Evolutionary conservation across 2,329 filamentous ascomycete genomes (phyloP).

Genomic region (Fusarium praegraminearum): DNA sequence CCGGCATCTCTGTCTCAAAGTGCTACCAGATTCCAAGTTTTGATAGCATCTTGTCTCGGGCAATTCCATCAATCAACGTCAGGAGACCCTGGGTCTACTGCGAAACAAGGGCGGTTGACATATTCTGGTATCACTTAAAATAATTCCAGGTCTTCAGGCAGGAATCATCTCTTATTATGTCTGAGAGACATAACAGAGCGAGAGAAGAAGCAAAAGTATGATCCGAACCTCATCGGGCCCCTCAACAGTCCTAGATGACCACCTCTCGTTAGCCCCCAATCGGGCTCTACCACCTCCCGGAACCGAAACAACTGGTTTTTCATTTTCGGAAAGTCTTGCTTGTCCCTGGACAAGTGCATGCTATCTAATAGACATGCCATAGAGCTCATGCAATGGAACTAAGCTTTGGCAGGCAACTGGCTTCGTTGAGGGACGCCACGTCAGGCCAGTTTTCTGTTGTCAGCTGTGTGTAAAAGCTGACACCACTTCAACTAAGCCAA

Average conservation of each 20-base stretch:
- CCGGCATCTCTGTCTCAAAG: slow-evolving; percentile 14
- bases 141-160: slow-evolving; percentile 25
- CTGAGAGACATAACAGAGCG: not conserved
- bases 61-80: slow-evolving; percentile 21
- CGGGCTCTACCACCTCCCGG: slow-evolving; percentile 23
- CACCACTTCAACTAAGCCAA: not conserved
- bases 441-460: slow-evolving; percentile 25
- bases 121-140: slow-evolving; percentile 5
- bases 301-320: slow-evolving; percentile 19
- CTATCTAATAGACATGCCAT: slow-evolving; percentile 14
- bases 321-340: slow-evolving; percentile 18
- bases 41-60: slow-evolving; percentile 27
- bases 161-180: not conserved
- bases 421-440: slow-evolving; percentile 12
- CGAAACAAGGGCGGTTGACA: slow-evolving; percentile 8
- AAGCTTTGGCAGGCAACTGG: slow-evolving; percentile 2
- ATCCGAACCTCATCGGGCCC: slow-evolving; percentile 38
- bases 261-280: slow-evolving; percentile 1
- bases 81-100: slow-evolving; percentile 1
- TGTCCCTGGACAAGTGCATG: slow-evolving; percentile 29
- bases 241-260: slow-evolving; percentile 4
- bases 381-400: slow-evolving; percentile 23
- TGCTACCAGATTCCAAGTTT: slow-evolving; percentile 1
- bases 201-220: no score
- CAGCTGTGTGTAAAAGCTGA: slow-evolving; percentile 14